Base-by-base conservation (phyloP, 192 early-diverging fungal species). In the Rhizoclosmatium sp. region DNA sequence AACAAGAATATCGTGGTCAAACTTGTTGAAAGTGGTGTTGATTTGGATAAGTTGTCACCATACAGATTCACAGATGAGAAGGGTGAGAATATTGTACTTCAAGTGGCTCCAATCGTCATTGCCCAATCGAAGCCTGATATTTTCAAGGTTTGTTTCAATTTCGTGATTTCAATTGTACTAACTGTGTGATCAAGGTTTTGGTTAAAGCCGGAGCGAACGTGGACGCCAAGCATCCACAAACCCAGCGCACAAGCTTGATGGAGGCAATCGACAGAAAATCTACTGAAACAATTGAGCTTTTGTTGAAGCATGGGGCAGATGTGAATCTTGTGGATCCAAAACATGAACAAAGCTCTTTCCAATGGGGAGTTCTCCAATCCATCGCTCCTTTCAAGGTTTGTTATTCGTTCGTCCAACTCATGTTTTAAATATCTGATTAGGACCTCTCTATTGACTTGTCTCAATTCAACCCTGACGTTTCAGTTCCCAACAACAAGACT, bases 381-480 rank as follows among this genome's bases (percentile, higher is more conserved):
- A 69, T 79, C 44, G 23, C 48, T 45, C 65, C 65, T 14, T 66
- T 75, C 61, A 66, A 65, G 68, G 68, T 69, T 19, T 62, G 60
- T 62, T 19, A 19, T 31, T 31, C 14, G 21, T 23, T 62, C 60
- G 23, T 40, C 5, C 14, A 62, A 62, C 19, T 56, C 54, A 1
- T 14, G 54, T 14, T 0, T 56, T 56, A 14, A 56, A 56, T 59
- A 9, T 65, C 72, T 14, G 49, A n/a, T 48, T 14, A 49, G 49
- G 42, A 60, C 4, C 42, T 67, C 19, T 61, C 69, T 23, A 16
- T 44, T 42, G 56, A 72, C 41, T 44, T 73, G 2, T 31, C 21
- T 10, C 42, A 47, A 47, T 70, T 59, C 9, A 67, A 49, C 0
- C 82, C 84, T 14, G 68, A 86, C 47, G 72, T 88, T n/a, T 84